Base-by-base conservation (phyloP, 805 yeast species). In the Clavispora asparagi region DNA sequence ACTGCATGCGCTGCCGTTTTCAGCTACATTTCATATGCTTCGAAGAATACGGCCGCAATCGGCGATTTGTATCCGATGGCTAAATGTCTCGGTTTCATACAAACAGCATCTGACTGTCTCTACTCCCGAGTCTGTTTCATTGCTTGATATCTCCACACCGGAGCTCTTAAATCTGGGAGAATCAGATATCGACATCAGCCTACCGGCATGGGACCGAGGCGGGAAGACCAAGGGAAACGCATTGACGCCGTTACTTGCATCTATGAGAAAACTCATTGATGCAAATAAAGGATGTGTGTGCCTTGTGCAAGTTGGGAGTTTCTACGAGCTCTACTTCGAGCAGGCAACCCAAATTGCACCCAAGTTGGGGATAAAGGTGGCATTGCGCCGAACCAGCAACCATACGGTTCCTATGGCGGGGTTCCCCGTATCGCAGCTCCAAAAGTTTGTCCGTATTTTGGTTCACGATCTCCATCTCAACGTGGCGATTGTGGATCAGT, bases 321-420 rank as follows among this genome's bases (percentile, higher is more conserved):
- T 88, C 63, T 88, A 86, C 56, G 96, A 88, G 65, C 67, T 92
- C 4, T 94, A 94, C 60, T 89, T 87, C 58, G 91, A 91, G 44
- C 95, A 90, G 50, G 98, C 98, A 1, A 79, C 81, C 9, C 74
- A 73, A 39, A 82, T 76, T 59, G 95, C 88, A 0, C 83, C 86
- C 1, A 63, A 78, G 44, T 64, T 94, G 44, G 90, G 90, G 27
- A 63, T 92, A 27, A 82, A 87, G 40, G 73, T 90, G 2, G 85
- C 96, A 0, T 70, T 69, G 32, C 76, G 78, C 55, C 68, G 68
- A 44, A 74, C 79, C 35, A 67, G 68, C 46, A 70, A 70, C 27
- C 56, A 56, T 46, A 42, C 48, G 3, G 75, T 85, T 0, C 80
- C 95, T 0, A 89, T 94, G 86, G 88, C 97, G 0, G 99, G 99